These are phyloP conservation scores for Fusarium denticulatum DNA, from an alignment of 2,329 filamentous ascomycete species.

Conservation along the genomic window DNA sequence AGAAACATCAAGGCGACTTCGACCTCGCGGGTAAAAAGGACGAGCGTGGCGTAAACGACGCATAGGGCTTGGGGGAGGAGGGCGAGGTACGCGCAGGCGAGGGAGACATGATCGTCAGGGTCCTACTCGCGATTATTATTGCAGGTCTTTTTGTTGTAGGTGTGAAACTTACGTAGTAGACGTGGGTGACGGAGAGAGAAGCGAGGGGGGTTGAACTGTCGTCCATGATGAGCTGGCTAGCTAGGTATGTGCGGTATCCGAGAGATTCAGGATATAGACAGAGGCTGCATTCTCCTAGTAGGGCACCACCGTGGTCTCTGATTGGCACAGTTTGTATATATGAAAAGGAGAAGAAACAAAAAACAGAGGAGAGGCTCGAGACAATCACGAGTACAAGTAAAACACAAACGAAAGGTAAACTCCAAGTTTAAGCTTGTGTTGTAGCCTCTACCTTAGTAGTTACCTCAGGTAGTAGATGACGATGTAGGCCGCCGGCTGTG, in stretches of 20 bases:
- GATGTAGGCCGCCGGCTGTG: slow-evolving; percentile 14
- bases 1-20: slow-evolving; percentile 91
- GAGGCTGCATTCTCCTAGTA: slow-evolving; percentile 17
- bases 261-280: not conserved
- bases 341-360: not conserved
- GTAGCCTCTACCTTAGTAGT: no score
- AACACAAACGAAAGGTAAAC: not conserved
- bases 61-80: slow-evolving; percentile 92
- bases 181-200: slow-evolving; percentile 93
- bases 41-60: slow-evolving; percentile 87
- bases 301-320: not conserved
- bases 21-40: slow-evolving; percentile 90
- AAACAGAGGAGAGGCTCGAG: not conserved
- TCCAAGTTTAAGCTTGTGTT: slow-evolving; percentile 7
- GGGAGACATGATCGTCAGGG: slow-evolving; percentile 84
- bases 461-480: slow-evolving; percentile 1
- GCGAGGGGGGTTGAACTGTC: slow-evolving; percentile 69
- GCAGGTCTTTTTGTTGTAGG: not conserved
- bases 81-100: slow-evolving; percentile 91
- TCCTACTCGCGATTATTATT: slow-evolving; percentile 67
- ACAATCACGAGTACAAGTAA: not conserved
- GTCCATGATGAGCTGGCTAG: slow-evolving; percentile 36
- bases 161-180: slow-evolving; percentile 80
- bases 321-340: not conserved
- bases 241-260: not conserved